Conservation (phyloP, 2,329 filamentous ascomycete species). For the Xylaria sp. region DNA sequence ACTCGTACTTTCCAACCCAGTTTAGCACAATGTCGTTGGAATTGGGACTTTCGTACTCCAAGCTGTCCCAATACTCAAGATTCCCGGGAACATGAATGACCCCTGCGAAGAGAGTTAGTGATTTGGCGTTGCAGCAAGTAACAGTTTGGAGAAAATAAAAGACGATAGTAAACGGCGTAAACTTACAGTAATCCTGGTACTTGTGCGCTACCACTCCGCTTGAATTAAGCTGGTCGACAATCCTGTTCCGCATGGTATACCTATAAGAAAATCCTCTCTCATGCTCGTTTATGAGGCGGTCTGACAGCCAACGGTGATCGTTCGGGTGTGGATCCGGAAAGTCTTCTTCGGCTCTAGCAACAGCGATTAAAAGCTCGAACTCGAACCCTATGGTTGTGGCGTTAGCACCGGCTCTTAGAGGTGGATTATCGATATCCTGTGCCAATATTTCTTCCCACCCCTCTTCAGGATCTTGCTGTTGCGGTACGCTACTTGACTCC, state of each 20-base stretch:
- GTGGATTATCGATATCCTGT: slow-evolving; percentile 6
- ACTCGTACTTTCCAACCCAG: slow-evolving; percentile 14
- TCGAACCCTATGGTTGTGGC: slow-evolving; percentile 41
- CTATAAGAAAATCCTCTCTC: neutral
- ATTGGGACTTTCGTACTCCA: slow-evolving; percentile 27
- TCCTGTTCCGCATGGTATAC: slow-evolving; percentile 34
- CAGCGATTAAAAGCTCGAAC: slow-evolving; percentile 39
- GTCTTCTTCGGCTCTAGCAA: rapidly evolving
- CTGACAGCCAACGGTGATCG: slow-evolving; percentile 33
- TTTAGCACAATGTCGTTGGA: slow-evolving; percentile 2
- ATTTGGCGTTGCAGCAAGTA: neutral
- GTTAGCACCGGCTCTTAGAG: neutral
- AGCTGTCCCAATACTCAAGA: slow-evolving; percentile 23
- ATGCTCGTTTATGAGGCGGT: neutral
- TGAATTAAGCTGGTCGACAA: slow-evolving; percentile 33
- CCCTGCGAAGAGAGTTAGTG: slow-evolving; percentile 2
- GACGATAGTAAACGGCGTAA: neutral
- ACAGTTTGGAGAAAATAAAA: neutral
- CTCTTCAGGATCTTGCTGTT: neutral
- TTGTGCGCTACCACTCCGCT: slow-evolving; percentile 25
- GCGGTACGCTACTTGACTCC: neutral
- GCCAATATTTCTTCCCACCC: neutral
- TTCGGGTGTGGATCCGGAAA: slow-evolving; percentile 37
- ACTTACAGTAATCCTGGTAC: slow-evolving; percentile 3
- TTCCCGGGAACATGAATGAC: rapidly evolving